Base-by-base conservation (phyloP, 306 rosid species). In the Cicer pinnatifidum region DNA sequence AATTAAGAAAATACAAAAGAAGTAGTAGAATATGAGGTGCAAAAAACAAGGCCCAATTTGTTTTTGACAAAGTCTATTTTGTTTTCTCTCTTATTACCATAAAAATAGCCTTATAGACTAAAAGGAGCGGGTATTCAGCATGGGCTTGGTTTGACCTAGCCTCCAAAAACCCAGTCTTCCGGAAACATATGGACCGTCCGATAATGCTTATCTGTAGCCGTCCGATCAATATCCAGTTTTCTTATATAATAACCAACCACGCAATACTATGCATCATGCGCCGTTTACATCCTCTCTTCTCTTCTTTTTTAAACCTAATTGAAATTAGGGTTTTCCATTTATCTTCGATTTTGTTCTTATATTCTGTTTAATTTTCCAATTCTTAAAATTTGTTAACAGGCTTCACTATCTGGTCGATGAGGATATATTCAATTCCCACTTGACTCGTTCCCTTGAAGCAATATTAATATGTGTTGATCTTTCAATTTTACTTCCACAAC, bases 401-500 rank as follows among this genome's bases (percentile, higher is more conserved):
- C 98, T 93, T 93, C 96, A 33, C 71, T 68, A 89, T 93, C 97
- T 93, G 96, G 98, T 93, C 91, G 72, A 45, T 93, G 97, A 7
- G 97, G 95, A 88, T 83, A 5, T 1, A 0, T 48, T 86, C 82
- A 8, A 41, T 91, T 85, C 93, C 97, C 89, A 79, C 52, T 80
- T 59, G 88, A 89, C 96, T 93, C 96, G 97, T 93, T 93, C 98
- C 97, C 97, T 89, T 82, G 98, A 93, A 93, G 98, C 97, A n/a
- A 93, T 1, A 89, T 5, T 1, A 1, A 48, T 61, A 58, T 11
- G 89, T 91, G 96, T 83, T 86, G 93, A 80, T 75, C 82, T 69
- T 15, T 44, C 5, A 0, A 3, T 0, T 8, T 76, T 9, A 8
- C 69, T 82, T 81, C 87, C 75, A 20, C 44, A 53, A 12, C 28